Conservation (phyloP, 495 filamentous ascomycete genomes). For the Cetradonia linearis region DNA sequence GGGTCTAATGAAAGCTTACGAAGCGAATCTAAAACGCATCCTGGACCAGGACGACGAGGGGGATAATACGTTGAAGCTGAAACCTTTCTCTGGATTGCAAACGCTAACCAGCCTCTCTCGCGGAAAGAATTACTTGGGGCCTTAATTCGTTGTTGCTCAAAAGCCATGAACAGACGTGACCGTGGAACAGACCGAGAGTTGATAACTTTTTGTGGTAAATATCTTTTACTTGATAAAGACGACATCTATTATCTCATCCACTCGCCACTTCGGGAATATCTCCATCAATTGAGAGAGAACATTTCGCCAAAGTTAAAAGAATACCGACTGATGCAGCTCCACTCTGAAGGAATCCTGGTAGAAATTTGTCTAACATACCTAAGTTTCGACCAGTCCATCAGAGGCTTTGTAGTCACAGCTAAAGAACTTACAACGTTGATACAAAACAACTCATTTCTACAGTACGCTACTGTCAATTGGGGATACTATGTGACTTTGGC, state of each 20-base stretch:
- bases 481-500: neutral
- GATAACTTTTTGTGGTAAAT: neutral
- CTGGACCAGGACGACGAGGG: neutral
- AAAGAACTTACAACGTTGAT: neutral
- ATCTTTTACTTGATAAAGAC: conserved; percentile 1
- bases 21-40: conserved; percentile 1
- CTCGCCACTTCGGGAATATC: neutral
- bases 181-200: neutral
- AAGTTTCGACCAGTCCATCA: neutral
- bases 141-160: neutral
- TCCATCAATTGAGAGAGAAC: neutral
- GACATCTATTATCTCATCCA: conserved; percentile 6
- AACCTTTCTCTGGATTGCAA: conserved; percentile 1
- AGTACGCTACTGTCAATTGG: conserved; percentile 1
- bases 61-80: neutral
- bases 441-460: neutral
- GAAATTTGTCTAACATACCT: conserved; percentile 7
- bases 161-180: neutral
- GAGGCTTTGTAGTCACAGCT: neutral
- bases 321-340: conserved; percentile 1
- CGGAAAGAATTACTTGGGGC: neutral
- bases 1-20: neutral
- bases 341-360: neutral
- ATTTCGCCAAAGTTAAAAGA: neutral
- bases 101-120: neutral